These are phyloP conservation scores for Solanum hybrid DNA, from an alignment of 305 asterid genomes.

Conservation along the genomic window DNA sequence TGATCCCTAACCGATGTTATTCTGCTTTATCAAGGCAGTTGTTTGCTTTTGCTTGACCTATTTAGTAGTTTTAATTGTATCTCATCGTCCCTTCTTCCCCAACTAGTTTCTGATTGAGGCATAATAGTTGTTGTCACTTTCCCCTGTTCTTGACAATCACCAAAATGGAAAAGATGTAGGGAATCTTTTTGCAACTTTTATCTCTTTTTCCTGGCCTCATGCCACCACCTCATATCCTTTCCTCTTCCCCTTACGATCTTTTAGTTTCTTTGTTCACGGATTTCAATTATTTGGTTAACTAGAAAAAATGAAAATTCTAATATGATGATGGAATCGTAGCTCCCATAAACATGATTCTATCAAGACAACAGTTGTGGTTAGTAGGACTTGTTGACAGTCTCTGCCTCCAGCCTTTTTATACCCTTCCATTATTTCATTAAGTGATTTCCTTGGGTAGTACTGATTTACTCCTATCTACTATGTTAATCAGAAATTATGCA, in stretches of 20 bases:
- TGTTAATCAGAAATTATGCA: neutral
- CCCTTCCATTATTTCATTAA: neutral
- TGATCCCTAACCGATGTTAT: conserved; percentile 7
- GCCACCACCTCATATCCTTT: neutral
- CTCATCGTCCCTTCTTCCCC: neutral
- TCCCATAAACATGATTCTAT: neutral
- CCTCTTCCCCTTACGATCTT: neutral
- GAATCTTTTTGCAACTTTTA: neutral
- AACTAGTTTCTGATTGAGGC: neutral
- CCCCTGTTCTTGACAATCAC: neutral
- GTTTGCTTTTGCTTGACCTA: neutral
- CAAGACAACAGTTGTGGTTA: neutral
- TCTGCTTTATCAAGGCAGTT: neutral
- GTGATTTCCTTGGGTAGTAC: neutral
- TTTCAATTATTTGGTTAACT: neutral
- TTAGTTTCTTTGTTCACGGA: neutral
- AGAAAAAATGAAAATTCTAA: neutral
- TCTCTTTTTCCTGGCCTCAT: neutral
- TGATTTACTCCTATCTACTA: neutral
- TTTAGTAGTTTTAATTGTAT: neutral
- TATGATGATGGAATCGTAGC: neutral
- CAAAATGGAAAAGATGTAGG: neutral
- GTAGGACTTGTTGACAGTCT: neutral
- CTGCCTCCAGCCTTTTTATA: neutral
- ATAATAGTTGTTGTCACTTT: neutral